Percentiles rank a stretch among this genome's conserved stretches.
phyloP scores from a whole-genome alignment of 2,329 filamentous ascomycete species.

The Arthrocladium fulminans region DNA sequence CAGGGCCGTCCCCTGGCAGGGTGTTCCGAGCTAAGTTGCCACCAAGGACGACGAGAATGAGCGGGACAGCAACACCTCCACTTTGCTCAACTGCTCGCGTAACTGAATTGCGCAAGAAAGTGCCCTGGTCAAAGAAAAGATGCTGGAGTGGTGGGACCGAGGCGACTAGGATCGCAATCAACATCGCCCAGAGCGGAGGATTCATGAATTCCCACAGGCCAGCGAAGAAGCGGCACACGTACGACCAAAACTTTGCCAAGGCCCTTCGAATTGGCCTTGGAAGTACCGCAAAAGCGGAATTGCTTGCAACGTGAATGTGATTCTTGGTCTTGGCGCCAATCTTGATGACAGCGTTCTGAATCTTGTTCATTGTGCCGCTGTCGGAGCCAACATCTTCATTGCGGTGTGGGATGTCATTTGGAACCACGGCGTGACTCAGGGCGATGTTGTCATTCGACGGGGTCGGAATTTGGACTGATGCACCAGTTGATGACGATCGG shows the following conservation, averaged over 20 bases:
- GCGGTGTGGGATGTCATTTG: conserved; percentile 26
- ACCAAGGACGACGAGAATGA: conserved; percentile 90
- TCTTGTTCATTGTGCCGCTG: conserved; percentile 24
- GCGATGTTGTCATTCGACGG: conserved; percentile 42
- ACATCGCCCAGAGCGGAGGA: conserved; percentile 94
- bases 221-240: conserved; percentile 44
- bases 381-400: conserved; percentile 25
- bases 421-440: conserved; percentile 47
- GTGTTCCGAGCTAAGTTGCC: conserved; percentile 93
- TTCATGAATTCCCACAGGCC: conserved; percentile 96
- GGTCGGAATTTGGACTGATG: conserved; percentile 31
- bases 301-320: conserved; percentile 20
- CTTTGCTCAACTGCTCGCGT: conserved; percentile 78
- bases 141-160: conserved; percentile 74
- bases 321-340: conserved; percentile 16
- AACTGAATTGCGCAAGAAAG: conserved; percentile 86
- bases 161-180: conserved; percentile 80
- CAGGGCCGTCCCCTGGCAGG: conserved; percentile 56
- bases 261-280: conserved; percentile 45
- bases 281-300: conserved; percentile 39
- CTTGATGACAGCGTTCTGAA: conserved; percentile 23
- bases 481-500: conserved; percentile 6
- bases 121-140: conserved; percentile 79
- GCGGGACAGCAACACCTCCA: conserved; percentile 81
- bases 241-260: conserved; percentile 36